These are phyloP conservation scores for Pulicaria dysenterica DNA, from an alignment of 129 eudicot species.

Conservation along the genomic window DNA sequence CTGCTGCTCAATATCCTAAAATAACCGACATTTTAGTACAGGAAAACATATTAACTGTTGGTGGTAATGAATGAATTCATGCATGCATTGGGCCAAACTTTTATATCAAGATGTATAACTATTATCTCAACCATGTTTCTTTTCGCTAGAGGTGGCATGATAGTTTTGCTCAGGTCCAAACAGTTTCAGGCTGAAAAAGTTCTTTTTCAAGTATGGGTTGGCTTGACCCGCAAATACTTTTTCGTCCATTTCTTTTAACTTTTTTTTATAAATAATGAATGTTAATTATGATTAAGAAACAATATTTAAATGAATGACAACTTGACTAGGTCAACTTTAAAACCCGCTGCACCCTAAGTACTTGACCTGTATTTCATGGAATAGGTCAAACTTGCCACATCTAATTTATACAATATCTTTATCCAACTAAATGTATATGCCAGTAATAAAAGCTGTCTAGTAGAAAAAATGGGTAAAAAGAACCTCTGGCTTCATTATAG, in stretches of 20 bases:
- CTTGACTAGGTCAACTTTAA: background rate
- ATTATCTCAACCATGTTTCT: constrained; percentile 1
- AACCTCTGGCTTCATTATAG: constrained; percentile 65
- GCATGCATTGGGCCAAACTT: no score
- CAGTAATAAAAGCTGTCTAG: constrained; percentile 8
- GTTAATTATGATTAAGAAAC: background rate
- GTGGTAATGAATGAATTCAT: background rate
- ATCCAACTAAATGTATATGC: constrained; percentile 4
- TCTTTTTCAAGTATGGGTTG: background rate
- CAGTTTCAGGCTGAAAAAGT: no score
- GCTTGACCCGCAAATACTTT: background rate
- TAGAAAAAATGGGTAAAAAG: background rate
- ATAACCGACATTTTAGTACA: background rate
- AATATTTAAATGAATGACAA: background rate
- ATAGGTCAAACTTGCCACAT: background rate
- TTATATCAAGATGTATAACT: constrained; percentile 5
- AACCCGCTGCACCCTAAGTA: background rate
- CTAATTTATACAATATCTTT: background rate
- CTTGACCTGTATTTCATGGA: background rate
- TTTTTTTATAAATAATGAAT: background rate
- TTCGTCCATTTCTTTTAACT: background rate
- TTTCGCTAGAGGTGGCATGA: constrained; percentile 1
- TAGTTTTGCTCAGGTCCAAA: background rate
- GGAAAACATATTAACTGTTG: background rate
- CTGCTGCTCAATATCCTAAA: constrained; percentile 65